Conservation (phyloP, 805 yeast species). For the Cyberlindnera americana region DNA sequence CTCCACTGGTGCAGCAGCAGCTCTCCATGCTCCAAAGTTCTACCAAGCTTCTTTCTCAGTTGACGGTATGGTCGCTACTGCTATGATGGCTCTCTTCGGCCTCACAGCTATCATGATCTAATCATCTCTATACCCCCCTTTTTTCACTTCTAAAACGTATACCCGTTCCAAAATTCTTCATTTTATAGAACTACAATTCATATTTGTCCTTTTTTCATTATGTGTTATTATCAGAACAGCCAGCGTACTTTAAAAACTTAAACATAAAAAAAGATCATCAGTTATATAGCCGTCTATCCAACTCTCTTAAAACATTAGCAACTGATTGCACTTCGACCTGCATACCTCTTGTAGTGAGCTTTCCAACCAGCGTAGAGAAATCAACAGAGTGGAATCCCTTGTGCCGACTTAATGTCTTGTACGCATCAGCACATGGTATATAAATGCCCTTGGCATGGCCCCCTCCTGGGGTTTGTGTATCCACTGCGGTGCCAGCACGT, state of each 20-base stretch:
- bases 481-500: conserved; percentile 9
- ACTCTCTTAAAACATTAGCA: conserved; percentile 76
- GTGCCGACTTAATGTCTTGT: conserved; percentile 80
- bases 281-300: conserved; percentile 50
- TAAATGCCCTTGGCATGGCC: conserved; percentile 42
- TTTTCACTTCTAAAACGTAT: background rate
- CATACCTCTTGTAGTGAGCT: conserved; percentile 78
- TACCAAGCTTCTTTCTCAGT: conserved; percentile 15
- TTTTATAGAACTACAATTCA: too few relatives aligned
- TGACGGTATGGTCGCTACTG: conserved; percentile 14
- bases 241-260: background rate
- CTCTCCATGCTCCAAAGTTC: conserved; percentile 18
- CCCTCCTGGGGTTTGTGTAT: conserved; percentile 13
- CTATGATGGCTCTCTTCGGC: conserved; percentile 1
- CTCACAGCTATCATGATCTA: conserved; percentile 7
- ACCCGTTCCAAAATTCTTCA: background rate
- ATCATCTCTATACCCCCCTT: background rate
- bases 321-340: conserved; percentile 90
- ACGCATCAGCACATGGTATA: conserved; percentile 89
- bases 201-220: background rate
- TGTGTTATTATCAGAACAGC: background rate
- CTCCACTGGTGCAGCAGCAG: conserved; percentile 11
- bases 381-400: conserved; percentile 72
- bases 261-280: conserved; percentile 3
- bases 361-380: conserved; percentile 68